Evolutionary conservation across 306 rosid genomes (phyloP).

Genomic region (Morella rubra): DNA sequence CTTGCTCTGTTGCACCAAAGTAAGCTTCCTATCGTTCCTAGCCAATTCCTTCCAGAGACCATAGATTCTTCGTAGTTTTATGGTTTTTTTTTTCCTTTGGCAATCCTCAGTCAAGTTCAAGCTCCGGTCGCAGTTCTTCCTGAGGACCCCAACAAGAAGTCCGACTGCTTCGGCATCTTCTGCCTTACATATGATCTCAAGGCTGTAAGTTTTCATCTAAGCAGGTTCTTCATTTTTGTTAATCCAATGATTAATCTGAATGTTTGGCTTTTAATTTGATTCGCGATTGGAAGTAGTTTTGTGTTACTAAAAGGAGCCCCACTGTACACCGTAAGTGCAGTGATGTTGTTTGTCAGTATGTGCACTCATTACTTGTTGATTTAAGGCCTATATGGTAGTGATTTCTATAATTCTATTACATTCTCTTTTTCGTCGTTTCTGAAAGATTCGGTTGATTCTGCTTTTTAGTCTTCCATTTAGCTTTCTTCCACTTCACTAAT

Average conservation of each 20-base stretch:
- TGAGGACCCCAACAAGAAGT: slow-evolving; percentile 51
- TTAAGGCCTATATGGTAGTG: neutral
- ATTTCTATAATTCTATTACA: neutral
- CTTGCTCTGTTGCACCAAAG: slow-evolving; percentile 83
- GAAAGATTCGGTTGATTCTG: neutral
- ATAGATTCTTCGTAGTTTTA: neutral
- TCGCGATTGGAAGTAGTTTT: neutral
- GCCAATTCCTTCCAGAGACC: neutral
- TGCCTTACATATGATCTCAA: slow-evolving; percentile 92
- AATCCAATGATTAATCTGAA: neutral
- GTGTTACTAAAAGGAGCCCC: slow-evolving; percentile 21
- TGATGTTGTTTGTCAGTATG: slow-evolving; percentile 29
- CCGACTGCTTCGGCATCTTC: slow-evolving; percentile 85
- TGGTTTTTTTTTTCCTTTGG: slow-evolving; percentile 7
- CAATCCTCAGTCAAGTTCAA: slow-evolving; percentile 64
- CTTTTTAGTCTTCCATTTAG: neutral
- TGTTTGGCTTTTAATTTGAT: slow-evolving; percentile 6
- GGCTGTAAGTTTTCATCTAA: slow-evolving; percentile 55
- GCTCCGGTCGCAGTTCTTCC: slow-evolving; percentile 44
- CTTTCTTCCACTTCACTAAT: neutral
- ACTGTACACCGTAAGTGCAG: neutral
- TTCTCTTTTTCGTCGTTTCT: neutral
- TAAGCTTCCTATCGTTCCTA: slow-evolving; percentile 25
- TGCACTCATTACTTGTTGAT: neutral
- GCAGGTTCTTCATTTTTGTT: slow-evolving; percentile 12